Percentiles rank a stretch among this genome's conserved stretches.
phyloP scores from a whole-genome alignment of 2,329 filamentous ascomycete genomes.

The Ophiosphaerella herpotricha region DNA sequence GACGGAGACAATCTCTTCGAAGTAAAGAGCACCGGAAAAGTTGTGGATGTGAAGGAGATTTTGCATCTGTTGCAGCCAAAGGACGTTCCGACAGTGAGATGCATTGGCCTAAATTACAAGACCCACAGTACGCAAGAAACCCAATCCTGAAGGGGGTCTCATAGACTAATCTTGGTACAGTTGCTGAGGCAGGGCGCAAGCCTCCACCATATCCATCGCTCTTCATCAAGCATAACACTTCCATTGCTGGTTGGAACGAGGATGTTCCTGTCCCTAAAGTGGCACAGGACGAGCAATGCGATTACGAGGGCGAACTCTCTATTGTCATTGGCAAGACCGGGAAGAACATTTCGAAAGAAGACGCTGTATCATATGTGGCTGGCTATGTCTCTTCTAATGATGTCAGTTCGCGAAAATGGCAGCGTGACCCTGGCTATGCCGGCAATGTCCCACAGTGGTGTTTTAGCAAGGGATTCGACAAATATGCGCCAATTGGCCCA shows the following conservation, averaged over 20 bases:
- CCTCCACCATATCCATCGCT: constrained; percentile 11
- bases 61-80: not conserved
- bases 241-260: constrained; percentile 7
- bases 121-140: not conserved
- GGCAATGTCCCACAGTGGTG: constrained; percentile 56
- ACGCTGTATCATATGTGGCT: constrained; percentile 53
- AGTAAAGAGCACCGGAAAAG: not conserved
- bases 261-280: constrained; percentile 53
- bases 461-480: constrained; percentile 59
- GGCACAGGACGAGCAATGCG: constrained; percentile 51
- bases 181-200: constrained; percentile 9
- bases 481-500: constrained; percentile 56
- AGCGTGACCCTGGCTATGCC: constrained; percentile 38
- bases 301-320: constrained; percentile 39
- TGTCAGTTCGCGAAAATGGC: constrained; percentile 54
- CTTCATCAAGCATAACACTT: constrained; percentile 8
- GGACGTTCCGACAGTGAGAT: not conserved
- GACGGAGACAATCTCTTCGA: not conserved
- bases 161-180: not conserved
- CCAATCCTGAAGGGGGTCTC: no score
- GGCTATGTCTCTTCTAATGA: constrained; percentile 59
- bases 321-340: constrained; percentile 57
- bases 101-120: constrained; percentile 2
- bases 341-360: constrained; percentile 49
- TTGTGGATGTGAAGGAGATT: not conserved